Base-by-base conservation (phyloP, 2,329 filamentous ascomycete species). In the Cytospora chrysosperma region DNA sequence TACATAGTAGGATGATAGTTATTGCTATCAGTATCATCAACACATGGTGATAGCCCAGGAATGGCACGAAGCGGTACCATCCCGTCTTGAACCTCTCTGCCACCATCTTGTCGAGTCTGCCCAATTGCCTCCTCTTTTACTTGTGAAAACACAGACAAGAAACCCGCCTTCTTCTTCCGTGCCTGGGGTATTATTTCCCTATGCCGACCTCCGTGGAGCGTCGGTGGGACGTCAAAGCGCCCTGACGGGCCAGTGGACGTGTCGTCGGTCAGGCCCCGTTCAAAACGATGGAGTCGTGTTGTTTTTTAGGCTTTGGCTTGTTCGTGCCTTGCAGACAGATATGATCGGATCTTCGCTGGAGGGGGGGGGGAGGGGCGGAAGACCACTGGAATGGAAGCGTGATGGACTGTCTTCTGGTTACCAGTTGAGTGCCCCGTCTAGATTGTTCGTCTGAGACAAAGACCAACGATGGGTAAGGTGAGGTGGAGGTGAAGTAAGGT, bases 21-120 rank as follows among this genome's bases (percentile, higher is more conserved):
- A 97, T 81, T 62, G 91, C 93, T 73, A 99, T 97, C 69, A 99
- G 81, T 71, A 99, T 92, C 95, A 99, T 99, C 76, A 99, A 85
- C 69, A 98, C 90, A 86, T 99, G 86, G 74, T 89, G 88, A 73
- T 89, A 89, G 69, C 88, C 88, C 64, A 90, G 81, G 74, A 90
- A 89, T 69, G 88, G 88, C 74, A 90, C 78, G 70, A 84, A 86
- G 73, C 80, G 76, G 70, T 80, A 78, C 81, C 81, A 83, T 68
- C 81, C 81, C 66, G 81, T 69, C 68, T 78, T 78, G 62, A 82
- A 78, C 63, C 67, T 68, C 70, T 75, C 65, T 73, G 71, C 56
- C 64, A 66, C 56, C 64, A 66, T 66, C 21, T 57, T 63, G 56
- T 40, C 30, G 28, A 34, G 37, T 50, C 28, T 49, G 58, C 17